Conservation (phyloP, 1,139 yeast species). For the Candida tunisiensis region DNA sequence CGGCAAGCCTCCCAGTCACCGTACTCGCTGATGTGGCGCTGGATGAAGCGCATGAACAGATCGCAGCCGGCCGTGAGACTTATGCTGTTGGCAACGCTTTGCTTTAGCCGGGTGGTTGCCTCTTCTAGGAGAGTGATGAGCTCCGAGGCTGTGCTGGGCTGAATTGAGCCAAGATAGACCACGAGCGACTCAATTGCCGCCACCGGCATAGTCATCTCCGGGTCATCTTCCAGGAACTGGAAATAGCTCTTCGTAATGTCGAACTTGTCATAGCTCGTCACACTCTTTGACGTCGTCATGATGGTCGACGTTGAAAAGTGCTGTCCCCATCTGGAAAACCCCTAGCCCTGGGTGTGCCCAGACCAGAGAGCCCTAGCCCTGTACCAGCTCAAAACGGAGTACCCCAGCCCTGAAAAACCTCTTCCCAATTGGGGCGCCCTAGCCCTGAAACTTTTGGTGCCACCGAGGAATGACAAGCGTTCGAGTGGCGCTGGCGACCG, state of each 20-base stretch:
- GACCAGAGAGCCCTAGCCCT: too few relatives aligned
- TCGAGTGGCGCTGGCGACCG: too few relatives aligned
- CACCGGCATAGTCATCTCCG: conserved; percentile 96
- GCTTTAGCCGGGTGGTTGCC: conserved; percentile 58
- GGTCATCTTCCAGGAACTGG: conserved; percentile 65
- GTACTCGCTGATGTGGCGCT: conserved; percentile 73
- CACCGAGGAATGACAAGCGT: too few relatives aligned
- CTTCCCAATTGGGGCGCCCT: too few relatives aligned
- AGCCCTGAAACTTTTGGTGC: too few relatives aligned
- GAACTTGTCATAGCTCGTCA: conserved; percentile 31
- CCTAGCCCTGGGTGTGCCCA: too few relatives aligned
- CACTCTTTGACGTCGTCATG: too few relatives aligned
- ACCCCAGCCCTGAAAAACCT: too few relatives aligned
- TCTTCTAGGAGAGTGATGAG: conserved; percentile 64
- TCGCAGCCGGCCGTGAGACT: conserved; percentile 97
- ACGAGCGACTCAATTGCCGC: conserved; percentile 96
- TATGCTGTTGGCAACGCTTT: conserved; percentile 75
- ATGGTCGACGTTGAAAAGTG: too few relatives aligned
- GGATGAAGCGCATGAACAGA: conserved; percentile 81
- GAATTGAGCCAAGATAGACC: conserved; percentile 60
- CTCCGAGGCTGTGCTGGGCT: conserved; percentile 76
- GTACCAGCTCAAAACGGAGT: too few relatives aligned
- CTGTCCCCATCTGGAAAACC: too few relatives aligned
- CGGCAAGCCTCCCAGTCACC: conserved; percentile 91
- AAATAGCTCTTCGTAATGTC: conserved; percentile 73